Evolutionary conservation across 805 yeast species (phyloP), one percentile per base, ranked within the genome.

Genomic region (Clavispora santaluciae): DNA sequence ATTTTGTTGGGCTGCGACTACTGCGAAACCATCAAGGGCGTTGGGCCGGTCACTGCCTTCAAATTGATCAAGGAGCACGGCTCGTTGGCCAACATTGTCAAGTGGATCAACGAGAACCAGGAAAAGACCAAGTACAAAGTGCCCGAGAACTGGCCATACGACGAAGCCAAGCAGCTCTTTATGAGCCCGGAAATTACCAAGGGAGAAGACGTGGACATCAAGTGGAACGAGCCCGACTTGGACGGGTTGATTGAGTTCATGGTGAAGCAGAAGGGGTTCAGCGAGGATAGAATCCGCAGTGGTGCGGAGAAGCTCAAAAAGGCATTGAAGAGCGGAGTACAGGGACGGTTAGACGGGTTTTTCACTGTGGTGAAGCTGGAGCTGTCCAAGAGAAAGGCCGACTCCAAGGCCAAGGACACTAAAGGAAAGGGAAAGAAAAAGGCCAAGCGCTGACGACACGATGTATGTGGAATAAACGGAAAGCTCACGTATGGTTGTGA

Each of bases 1-100:
- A 91, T 93, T 31, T 70, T 93, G 54, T 68, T 93, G 35, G 99
- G 99, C 1, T 93, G 99, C 64, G 99, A 93, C 68, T 93, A 93
- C 63, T 88, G 96, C 66, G 97, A 91, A 49, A 86, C 96, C 4
- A 90, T 93, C 43, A 79, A 79, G 53, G 99, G 99, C 18, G 83
- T 93, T 45, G 99, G 99, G 7, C 98, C 98, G 1, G 93, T 86
- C 2, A 91, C 96, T 1, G 99, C 97, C 0, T 71, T 76, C 48
- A 91, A 93, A 56, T 72, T 93, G 45, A 87, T 93, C 46, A 83
- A 81, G 57, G 96, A 91, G 56, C 89, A 87, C 60, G 81, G 84
- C 1, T 72, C 84, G 0, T 71, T 93, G 36, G 98, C 91, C 46
- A 82, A 81, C 28, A 80, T 93, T 31, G 76, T 91, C 30, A 80